Evolutionary conservation across 768 basidiomycete species (phyloP), one percentile per base, ranked within the genome.

Genomic region (Wakefieldia striispora): DNA sequence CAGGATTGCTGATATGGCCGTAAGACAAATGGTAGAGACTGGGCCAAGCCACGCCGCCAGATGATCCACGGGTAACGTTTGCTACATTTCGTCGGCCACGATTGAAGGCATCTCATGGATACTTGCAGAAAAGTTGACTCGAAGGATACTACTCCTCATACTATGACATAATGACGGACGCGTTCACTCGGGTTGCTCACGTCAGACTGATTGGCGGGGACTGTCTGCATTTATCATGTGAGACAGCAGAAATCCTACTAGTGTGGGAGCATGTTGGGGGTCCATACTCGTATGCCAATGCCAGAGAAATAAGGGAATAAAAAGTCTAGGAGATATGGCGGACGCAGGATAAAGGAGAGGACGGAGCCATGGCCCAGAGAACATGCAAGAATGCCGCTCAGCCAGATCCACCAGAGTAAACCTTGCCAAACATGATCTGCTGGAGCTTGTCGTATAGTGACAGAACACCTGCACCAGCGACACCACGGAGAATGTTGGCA

Each of bases 361-460:
- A 67, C 62, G 39, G 68, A 57, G 68, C 65, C 50, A 40, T 57
- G 20, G 56, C 65, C 67, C 67, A 60, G 13, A 44, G n/a, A 11
- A 53, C 49, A 55, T 43, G 49, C 38, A 45, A 49, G 39, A 40
- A 11, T 44, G 45, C 29, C 37, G 23, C 58, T 53, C 57, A 68
- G 16, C 68, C 66, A 47, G 53, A 70, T 85, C 89, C 91, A 78
- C 92, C 94, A 59, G 93, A 87, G 89, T 98, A 97, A 74, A 97
- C 95, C 83, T 95, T 97, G 84, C 95, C 94, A 76, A 98, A 97
- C 81, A 95, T 73, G 62, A 92, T 72, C 71, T 91, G 80, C 73
- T 98, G 95, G 67, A 97, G 84, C 79, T 98, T 95, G 85, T 98
- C 97, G 77, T 98, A 98, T 55, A 98, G 78, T 45, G 97, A 97